phyloP scores from a whole-genome alignment of 805 yeast species.

The Candida pseudofarinosa region DNA sequence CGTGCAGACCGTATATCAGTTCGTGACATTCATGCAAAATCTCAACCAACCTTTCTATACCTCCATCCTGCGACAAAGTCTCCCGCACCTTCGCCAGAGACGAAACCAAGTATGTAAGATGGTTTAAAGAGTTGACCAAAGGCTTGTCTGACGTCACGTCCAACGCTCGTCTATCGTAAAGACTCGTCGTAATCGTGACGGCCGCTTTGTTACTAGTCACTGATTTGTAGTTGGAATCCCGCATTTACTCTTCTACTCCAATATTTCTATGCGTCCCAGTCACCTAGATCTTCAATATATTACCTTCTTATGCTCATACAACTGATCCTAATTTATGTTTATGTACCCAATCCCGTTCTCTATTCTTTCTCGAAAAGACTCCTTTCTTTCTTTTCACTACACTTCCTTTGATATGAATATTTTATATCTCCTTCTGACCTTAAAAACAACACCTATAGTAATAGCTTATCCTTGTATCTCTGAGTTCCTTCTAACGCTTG shows the following conservation, averaged over 20 bases:
- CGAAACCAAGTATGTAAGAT: constrained; percentile 80
- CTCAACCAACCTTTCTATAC: constrained; percentile 80
- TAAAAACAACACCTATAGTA: neutral
- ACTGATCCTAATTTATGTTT: neutral
- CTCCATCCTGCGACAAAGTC: constrained; percentile 85
- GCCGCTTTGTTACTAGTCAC: constrained; percentile 82
- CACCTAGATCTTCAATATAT: neutral
- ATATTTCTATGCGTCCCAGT: neutral
- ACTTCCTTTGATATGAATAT: no score
- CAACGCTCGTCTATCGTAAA: constrained; percentile 88
- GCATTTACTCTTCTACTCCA: constrained; percentile 45
- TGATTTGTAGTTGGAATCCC: constrained; percentile 84
- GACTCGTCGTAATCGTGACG: constrained; percentile 81
- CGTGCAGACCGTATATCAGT: constrained; percentile 24
- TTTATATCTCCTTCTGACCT: neutral
- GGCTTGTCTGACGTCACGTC: constrained; percentile 90
- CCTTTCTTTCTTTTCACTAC: neutral
- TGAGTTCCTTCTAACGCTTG: neutral
- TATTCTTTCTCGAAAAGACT: neutral
- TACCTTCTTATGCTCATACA: neutral
- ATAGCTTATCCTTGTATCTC: neutral
- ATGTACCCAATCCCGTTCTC: neutral
- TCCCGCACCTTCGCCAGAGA: constrained; percentile 88
- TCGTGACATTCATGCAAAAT: constrained; percentile 77
- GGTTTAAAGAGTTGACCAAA: constrained; percentile 85